Evolutionary conservation across 78 protist genomes (phyloP), one percentile per base, ranked within the genome.

Genomic region (Chrysochromulina parva): DNA sequence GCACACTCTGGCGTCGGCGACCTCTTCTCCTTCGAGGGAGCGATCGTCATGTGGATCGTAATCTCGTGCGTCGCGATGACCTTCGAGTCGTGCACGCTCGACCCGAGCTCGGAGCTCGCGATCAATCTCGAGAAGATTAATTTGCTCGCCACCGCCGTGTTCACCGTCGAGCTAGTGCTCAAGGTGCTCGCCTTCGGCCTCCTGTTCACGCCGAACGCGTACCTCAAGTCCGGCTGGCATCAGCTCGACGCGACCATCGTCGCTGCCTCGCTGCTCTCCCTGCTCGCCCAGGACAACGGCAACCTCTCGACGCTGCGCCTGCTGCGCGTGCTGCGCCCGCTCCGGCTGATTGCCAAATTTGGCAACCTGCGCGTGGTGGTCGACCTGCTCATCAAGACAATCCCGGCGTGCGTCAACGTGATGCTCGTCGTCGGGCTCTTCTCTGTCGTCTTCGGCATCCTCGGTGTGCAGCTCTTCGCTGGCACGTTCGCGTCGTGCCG

Each of bases 381-480:
- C 20, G 50, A 28, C 26, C 54, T 88, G n/a, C 0, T 93, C 14
- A 26, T 55, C 16, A 3, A 16, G 11, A 57, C 66, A 26, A 38
- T 88, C 6, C 96, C 96, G 19, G 91, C 84, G 47, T 17, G 91
- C 60, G 0, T 28, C 66, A 91, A 92, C 85, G 96, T 92, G 24
- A 0, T 48, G 26, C 13, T 91, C 55, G 17, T 66, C 47, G 52
- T 38, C 62, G 3, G 84, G 16, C 50, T 93, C 67, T 65, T 92
- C 85, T 78, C 81, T 54, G 2, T 76, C 38, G 67, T 95, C 67
- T 93, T 87, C 66, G 88, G 85, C 60, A 89, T 93, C 65, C 26
- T 95, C 19, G 96, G 96, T 48, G 95, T 95, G 24, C 69, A 90
- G 88, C 48, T 67, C 85, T 81, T 81, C 58, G 6, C 28, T 1